phyloP scores from a whole-genome alignment of 305 asterid genomes.

The Stenogyne calaminthoides region DNA sequence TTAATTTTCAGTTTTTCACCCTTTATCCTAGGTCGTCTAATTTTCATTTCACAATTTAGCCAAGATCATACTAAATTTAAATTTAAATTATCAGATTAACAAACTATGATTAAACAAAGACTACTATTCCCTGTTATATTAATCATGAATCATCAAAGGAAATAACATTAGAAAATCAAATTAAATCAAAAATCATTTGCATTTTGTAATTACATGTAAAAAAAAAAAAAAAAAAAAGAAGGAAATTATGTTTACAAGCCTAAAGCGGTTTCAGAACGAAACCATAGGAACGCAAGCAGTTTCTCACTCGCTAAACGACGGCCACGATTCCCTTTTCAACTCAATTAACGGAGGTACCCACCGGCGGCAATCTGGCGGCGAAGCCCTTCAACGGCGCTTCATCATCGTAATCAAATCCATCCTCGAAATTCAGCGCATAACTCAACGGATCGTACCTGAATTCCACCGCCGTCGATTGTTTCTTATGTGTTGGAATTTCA shows the following conservation, averaged over 20 bases:
- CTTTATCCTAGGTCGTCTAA: no score
- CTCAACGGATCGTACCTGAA: slow-evolving; percentile 75
- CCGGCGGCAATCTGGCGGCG: slow-evolving; percentile 52
- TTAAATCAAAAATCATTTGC: neutral
- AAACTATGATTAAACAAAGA: no score
- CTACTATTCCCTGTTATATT: no score
- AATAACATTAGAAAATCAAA: neutral
- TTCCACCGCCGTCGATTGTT: slow-evolving; percentile 52
- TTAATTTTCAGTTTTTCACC: no score
- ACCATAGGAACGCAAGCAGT: neutral
- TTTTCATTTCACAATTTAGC: no score
- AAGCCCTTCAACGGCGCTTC: slow-evolving; percentile 58
- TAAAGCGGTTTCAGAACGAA: neutral
- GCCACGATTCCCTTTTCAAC: neutral
- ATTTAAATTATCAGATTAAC: no score
- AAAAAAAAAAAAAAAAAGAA: no score
- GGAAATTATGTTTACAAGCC: neutral
- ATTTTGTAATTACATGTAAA: neutral
- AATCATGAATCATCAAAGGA: neutral
- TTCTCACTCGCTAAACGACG: neutral
- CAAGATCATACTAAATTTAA: no score
- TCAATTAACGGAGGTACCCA: slow-evolving; percentile 32
- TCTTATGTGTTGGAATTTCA: slow-evolving; percentile 45
- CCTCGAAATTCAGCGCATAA: slow-evolving; percentile 72
- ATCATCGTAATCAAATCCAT: slow-evolving; percentile 44